Evolutionary conservation across 2,329 filamentous ascomycete genomes (phyloP).

Genomic region (Botrytis deweyae): DNA sequence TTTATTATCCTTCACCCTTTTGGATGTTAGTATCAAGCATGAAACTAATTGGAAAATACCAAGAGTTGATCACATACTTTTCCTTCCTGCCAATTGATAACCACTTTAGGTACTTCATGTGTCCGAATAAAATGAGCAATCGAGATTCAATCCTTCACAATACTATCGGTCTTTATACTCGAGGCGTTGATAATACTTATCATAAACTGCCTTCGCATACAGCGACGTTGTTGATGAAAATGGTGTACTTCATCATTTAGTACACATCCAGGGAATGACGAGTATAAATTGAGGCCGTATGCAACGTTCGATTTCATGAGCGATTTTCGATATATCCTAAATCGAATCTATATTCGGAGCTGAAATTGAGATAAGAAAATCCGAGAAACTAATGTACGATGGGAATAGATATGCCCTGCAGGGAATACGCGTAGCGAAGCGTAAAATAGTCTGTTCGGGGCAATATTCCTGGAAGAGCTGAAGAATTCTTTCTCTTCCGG

Average conservation of each 20-base stretch:
- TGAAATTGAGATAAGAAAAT: constrained; percentile 18
- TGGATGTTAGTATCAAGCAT: background rate
- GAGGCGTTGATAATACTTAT: background rate
- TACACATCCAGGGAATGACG: background rate
- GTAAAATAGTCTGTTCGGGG: background rate
- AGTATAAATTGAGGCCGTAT: background rate
- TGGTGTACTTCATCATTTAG: constrained; percentile 9
- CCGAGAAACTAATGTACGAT: constrained; percentile 3
- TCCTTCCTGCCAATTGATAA: constrained; percentile 7
- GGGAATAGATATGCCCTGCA: constrained; percentile 3
- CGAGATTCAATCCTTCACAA: background rate
- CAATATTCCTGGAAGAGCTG: constrained; percentile 2
- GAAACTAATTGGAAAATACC: background rate
- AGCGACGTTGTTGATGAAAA: constrained; percentile 5
- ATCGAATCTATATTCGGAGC: constrained; percentile 7
- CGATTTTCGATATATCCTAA: background rate
- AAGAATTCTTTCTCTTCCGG: constrained; percentile 1
- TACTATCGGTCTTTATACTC: background rate
- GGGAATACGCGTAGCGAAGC: background rate
- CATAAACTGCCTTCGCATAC: constrained; percentile 1
- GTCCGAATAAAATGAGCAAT: background rate
- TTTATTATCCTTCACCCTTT: constrained; percentile 2
- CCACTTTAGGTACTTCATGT: constrained; percentile 19
- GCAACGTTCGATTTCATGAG: background rate
- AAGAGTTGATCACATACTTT: constrained; percentile 10